Evolutionary conservation across 176 grass and related monocot genomes (phyloP), one percentile per base, ranked within the genome.

Genomic region (Ensete glaucum): DNA sequence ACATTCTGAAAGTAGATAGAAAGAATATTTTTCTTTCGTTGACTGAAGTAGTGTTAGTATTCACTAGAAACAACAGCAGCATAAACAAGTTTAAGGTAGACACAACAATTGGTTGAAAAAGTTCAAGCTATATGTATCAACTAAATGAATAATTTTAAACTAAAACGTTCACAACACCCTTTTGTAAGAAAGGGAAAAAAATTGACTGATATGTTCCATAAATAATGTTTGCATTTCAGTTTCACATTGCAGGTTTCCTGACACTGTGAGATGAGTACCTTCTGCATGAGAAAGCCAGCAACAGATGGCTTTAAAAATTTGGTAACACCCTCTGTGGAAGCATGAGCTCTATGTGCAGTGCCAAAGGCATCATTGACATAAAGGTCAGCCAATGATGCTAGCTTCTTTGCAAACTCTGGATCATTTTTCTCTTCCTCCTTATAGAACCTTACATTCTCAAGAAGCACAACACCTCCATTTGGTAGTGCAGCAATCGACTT

Each of bases 381-480:
- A 16, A 68, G 21, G 26, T 68, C 65, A 48, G 65, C 65, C 24
- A 68, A 25, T 14, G 21, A 68, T 29, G 65, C 24, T 43, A 68
- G 65, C 34, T 68, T 68, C 65, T 49, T 49, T 16, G 66, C 66
- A 50, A 69, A 69, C 15, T 14, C 66, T n/a, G 26, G 25, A 16
- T 50, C 26, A 17, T 69, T 69, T 43, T 69, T 69, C 66, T 69
- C 66, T 43, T 69, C 66, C 48, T 69, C 66, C 14, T 43, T 43
- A 2, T 69, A 50, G 27, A 69, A 69, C 10, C 66, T 69, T 11
- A 49, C 66, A 69, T 69, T 49, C 27, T 69, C 66, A 69, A 69
- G 66, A 27, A 69, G 66, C 25, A 69, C 16, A 69, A 69, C 66
- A 50, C 66, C 66, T 43, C 66, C 65, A 68, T 68, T 14, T 26